Evolutionary conservation across 805 yeast genomes (phyloP).

Genomic region (Dipodascopsis uninucleata): DNA sequence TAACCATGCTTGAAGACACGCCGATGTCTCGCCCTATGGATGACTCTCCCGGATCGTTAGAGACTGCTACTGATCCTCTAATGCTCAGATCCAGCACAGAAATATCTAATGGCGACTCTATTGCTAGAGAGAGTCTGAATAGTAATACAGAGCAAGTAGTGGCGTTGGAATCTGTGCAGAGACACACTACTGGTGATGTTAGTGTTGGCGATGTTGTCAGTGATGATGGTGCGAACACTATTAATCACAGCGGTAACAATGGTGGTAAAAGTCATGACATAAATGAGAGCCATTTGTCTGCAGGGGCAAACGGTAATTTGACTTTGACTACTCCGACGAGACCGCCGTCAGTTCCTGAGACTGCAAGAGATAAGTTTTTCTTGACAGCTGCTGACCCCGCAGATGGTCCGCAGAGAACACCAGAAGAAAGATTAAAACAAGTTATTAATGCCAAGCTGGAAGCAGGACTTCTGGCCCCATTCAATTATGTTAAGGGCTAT

Average conservation of each 20-base stretch:
- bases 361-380: slow-evolving; percentile 89
- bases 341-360: slow-evolving; percentile 42
- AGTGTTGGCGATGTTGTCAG: not conserved
- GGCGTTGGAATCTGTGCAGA: no score
- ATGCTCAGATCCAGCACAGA: slow-evolving; percentile 3
- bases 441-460: slow-evolving; percentile 91
- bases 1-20: slow-evolving; percentile 79
- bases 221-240: not conserved
- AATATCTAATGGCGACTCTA: no score
- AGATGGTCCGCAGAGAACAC: slow-evolving; percentile 69
- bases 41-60: slow-evolving; percentile 4
- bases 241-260: not conserved
- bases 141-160: no score
- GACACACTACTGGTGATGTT: no score
- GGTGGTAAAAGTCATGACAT: not conserved
- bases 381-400: slow-evolving; percentile 97
- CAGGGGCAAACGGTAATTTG: slow-evolving; percentile 19
- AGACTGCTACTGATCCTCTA: slow-evolving; percentile 4
- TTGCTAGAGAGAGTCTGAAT: no score
- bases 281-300: slow-evolving; percentile 7
- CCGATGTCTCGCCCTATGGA: slow-evolving; percentile 6
- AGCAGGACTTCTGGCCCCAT: slow-evolving; percentile 89
- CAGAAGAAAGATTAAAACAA: slow-evolving; percentile 87
- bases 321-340: slow-evolving; percentile 15
- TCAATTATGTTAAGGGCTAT: slow-evolving; percentile 90